Conservation (phyloP, 352 stramenopile species). For the Phytophthora parvispora region DNA sequence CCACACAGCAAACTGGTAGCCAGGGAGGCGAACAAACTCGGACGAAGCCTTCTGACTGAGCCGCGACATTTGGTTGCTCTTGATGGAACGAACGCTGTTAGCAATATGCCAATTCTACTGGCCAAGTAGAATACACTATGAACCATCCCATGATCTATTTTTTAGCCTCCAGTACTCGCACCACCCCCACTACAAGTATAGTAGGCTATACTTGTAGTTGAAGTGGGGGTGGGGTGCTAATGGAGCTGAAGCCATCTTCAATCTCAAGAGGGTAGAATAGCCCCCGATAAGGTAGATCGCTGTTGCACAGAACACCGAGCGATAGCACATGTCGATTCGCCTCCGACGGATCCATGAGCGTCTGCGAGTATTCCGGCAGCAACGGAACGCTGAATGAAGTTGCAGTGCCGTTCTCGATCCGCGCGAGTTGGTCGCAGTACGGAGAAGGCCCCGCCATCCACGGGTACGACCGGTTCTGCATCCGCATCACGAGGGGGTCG, state of each 20-base stretch:
- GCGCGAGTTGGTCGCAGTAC: conserved; percentile 23
- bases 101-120: no score
- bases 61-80: no score
- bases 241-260: conserved; percentile 27
- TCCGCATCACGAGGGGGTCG: conserved; percentile 23
- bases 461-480: not conserved
- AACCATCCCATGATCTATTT: no score
- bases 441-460: conserved; percentile 11
- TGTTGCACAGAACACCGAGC: not conserved
- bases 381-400: not conserved
- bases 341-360: conserved; percentile 21
- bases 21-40: no score
- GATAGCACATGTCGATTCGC: conserved; percentile 2
- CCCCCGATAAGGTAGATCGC: no score
- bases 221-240: conserved; percentile 5
- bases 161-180: no score
- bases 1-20: conserved; percentile 28
- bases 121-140: no score
- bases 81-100: no score
- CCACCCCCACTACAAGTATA: no score
- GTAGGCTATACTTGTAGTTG: not conserved
- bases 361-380: conserved; percentile 16
- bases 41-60: no score
- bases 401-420: conserved; percentile 17
- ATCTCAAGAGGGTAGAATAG: conserved; percentile 21